A percentile compares a stretch with the other conserved stretches of the same genome.
Conservation (phyloP, 2,329 filamentous ascomycete genomes). For the Hypomyces rosellus region DNA sequence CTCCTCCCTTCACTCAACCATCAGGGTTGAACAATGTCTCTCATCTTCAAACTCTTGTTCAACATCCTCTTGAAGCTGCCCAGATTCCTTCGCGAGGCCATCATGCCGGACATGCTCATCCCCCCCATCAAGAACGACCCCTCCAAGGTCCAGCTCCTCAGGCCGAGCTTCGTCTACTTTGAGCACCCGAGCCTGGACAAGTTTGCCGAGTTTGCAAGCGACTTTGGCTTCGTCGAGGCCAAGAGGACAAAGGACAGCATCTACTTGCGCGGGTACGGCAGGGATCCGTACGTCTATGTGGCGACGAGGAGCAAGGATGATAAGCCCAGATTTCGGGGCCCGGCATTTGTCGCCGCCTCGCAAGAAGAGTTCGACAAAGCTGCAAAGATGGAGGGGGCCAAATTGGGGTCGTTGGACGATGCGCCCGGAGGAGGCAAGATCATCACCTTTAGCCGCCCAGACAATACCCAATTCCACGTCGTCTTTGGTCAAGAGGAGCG, state of each 20-base stretch:
- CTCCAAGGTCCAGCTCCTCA: neutral
- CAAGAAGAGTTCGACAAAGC: conserved; percentile 16
- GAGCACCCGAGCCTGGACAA: conserved; percentile 22
- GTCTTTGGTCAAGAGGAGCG: conserved; percentile 19
- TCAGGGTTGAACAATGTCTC: too few relatives aligned
- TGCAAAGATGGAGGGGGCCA: conserved; percentile 6
- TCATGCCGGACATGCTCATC: conserved; percentile 6
- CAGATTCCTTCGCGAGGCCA: conserved; percentile 4
- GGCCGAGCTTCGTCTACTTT: too few relatives aligned
- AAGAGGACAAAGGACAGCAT: conserved; percentile 24
- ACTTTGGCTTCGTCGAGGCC: conserved; percentile 23
- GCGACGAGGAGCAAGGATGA: conserved; percentile 23
- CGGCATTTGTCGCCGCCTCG: conserved; percentile 24
- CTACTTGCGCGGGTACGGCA: conserved; percentile 45
- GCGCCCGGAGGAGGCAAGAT: conserved; percentile 29
- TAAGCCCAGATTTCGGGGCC: conserved; percentile 16
- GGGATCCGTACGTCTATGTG: conserved; percentile 42
- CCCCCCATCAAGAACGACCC: conserved; percentile 3
- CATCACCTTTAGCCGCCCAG: conserved; percentile 28
- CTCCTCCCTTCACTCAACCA: too few relatives aligned
- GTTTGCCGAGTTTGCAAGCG: conserved; percentile 19
- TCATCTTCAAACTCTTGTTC: too few relatives aligned
- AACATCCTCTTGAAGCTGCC: neutral
- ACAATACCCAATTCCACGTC: conserved; percentile 26
- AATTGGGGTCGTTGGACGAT: neutral